Conservation (phyloP, 2,329 filamentous ascomycete species). For the Fusarium avenaceum region DNA sequence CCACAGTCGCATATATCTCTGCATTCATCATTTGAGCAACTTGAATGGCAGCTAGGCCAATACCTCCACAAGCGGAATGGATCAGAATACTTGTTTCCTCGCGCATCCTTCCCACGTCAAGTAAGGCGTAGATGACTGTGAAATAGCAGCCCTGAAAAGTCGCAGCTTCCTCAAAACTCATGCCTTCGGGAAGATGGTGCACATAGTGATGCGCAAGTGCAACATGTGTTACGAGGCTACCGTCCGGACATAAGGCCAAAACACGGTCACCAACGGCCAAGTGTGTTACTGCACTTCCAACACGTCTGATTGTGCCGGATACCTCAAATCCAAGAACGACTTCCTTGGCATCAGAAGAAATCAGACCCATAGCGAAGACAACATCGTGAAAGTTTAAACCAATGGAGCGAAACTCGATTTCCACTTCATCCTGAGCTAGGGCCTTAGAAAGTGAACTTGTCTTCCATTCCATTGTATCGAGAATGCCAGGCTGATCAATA, state of each 20-base stretch:
- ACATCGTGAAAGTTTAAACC: too few relatives aligned
- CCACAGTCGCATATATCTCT: conserved; percentile 54
- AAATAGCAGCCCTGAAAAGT: conserved; percentile 53
- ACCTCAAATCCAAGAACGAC: too few relatives aligned
- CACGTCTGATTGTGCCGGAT: too few relatives aligned
- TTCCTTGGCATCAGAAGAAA: too few relatives aligned
- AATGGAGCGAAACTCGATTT: too few relatives aligned
- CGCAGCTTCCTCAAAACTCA: conserved; percentile 49
- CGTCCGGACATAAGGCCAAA: neutral
- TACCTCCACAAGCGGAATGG: conserved; percentile 52
- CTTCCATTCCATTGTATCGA: too few relatives aligned
- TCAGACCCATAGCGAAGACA: too few relatives aligned
- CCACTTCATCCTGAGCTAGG: too few relatives aligned
- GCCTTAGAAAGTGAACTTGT: too few relatives aligned
- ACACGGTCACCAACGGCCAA: too few relatives aligned
- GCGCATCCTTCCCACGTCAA: conserved; percentile 34
- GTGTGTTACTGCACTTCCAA: too few relatives aligned
- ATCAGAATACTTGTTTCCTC: conserved; percentile 51
- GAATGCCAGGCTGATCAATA: too few relatives aligned
- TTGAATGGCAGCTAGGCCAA: conserved; percentile 53
- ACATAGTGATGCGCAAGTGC: conserved; percentile 27
- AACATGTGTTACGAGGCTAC: conserved; percentile 40
- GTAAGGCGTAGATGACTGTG: conserved; percentile 53
- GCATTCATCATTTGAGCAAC: conserved; percentile 29
- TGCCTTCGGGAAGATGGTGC: conserved; percentile 50